Conservation (phyloP, 371 early-diverging fungal genomes). For the Parasitella parasitica region DNA sequence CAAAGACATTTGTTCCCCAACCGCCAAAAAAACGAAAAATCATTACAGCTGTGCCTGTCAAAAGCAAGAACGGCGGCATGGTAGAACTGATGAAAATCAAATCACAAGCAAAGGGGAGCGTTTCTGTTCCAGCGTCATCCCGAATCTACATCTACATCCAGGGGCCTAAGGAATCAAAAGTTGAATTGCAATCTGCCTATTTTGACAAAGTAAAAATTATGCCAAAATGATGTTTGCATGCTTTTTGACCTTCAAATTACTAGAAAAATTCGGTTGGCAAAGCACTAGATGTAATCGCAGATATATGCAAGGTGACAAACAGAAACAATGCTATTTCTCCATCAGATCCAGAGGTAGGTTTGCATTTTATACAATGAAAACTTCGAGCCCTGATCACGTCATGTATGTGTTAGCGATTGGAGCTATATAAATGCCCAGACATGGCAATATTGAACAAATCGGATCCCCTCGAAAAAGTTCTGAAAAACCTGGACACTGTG, state of each 20-base stretch:
- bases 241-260: background rate
- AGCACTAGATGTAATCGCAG: slow-evolving; percentile 25
- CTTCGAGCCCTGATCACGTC: background rate
- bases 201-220: slow-evolving; percentile 32
- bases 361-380: background rate
- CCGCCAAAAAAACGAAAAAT: background rate
- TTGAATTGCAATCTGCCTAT: slow-evolving; percentile 9
- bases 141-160: slow-evolving; percentile 33
- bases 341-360: slow-evolving; percentile 26
- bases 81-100: slow-evolving; percentile 43
- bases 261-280: slow-evolving; percentile 25
- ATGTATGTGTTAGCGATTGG: slow-evolving; percentile 13
- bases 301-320: slow-evolving; percentile 24
- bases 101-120: slow-evolving; percentile 34
- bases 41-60: slow-evolving; percentile 2
- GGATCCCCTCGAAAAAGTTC: slow-evolving; percentile 3
- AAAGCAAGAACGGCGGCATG: slow-evolving; percentile 19
- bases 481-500: slow-evolving; percentile 25
- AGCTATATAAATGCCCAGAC: slow-evolving; percentile 21
- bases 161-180: slow-evolving; percentile 17
- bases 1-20: slow-evolving; percentile 16
- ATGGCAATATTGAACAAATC: slow-evolving; percentile 22
- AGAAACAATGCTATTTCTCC: slow-evolving; percentile 21
- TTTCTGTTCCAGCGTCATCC: slow-evolving; percentile 21
- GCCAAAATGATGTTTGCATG: background rate